Evolutionary conservation across 495 filamentous ascomycete genomes (phyloP), one percentile per base, ranked within the genome.

Genomic region (Extremus antarcticus): DNA sequence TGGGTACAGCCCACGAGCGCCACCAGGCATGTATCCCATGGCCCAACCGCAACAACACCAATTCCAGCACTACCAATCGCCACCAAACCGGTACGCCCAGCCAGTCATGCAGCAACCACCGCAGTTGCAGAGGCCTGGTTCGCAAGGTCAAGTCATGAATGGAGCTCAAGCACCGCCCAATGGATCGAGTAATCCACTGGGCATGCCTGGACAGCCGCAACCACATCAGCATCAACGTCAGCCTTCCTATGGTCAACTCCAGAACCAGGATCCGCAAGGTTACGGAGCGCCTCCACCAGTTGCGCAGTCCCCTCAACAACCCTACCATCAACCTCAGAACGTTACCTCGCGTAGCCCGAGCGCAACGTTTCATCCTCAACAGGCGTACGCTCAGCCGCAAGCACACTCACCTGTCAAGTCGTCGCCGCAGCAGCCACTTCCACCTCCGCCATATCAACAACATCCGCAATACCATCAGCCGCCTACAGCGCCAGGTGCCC

Each of bases 311-410:
- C n/a, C 41, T 45, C 41, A 45, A n/a, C 41, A 7, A 17, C 41
- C 4, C 9, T 8, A 4, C 13, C 7, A 32, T 21, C 39, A 45
- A 54, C 39, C 39, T 35, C 29, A 54, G 39, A 35, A 46, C 4
- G 29, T 51, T 17, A 50, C 23, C 22, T 50, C 25, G 24, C 50
- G 25, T 17, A 52, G 50, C 38, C 50, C 50, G 16, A 52, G 38
- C 21, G 21, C 50, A 16, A 43, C 15, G 29, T 40, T 51, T 22
- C 48, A 24, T 9, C 48, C 48, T 24, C 25, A 16, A 3, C 29
- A 4, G 20, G n/a, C 46, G 19, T 25, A 51, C 10, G 13, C 25
- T 11, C 48, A 51, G 16, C 29, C 7, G 11, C 3, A n/a, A 10
- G 24, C 48, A 13, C 24, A 11, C 3, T 51, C 48, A 4, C 48